Conservation (phyloP, 768 basidiomycete species). For the Hypholoma sublateritium region DNA sequence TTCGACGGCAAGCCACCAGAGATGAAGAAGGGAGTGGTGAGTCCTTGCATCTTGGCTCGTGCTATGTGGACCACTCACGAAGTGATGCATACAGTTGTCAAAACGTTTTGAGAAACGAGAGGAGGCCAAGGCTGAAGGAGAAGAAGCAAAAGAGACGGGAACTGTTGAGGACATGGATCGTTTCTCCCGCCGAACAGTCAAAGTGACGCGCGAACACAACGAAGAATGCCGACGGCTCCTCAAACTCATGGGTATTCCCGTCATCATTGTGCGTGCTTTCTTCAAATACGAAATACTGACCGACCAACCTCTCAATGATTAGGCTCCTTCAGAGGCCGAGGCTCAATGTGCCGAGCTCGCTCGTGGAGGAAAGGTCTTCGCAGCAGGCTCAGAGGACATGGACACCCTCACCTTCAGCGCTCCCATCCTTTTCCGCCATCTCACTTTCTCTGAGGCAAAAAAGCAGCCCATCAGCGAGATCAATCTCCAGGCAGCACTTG, state of each 20-base stretch:
- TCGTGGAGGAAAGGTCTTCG: slow-evolving; percentile 96
- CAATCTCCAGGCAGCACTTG: slow-evolving; percentile 74
- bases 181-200: slow-evolving; percentile 87
- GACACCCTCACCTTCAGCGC: slow-evolving; percentile 96
- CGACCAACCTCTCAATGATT: slow-evolving; percentile 2
- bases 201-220: slow-evolving; percentile 94
- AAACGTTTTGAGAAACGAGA: slow-evolving; percentile 91
- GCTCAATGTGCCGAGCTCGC: slow-evolving; percentile 98
- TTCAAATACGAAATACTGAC: neutral
- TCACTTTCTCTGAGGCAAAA: slow-evolving; percentile 97
- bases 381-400: slow-evolving; percentile 99
- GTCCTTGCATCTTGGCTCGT: slow-evolving; percentile 30
- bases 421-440: slow-evolving; percentile 89
- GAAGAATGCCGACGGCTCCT: slow-evolving; percentile 90
- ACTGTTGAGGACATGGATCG: slow-evolving; percentile 92
- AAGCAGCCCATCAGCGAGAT: slow-evolving; percentile 96
- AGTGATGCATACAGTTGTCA: slow-evolving; percentile 61
- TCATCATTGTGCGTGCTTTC: slow-evolving; percentile 67
- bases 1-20: slow-evolving; percentile 99
- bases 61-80: slow-evolving; percentile 1
- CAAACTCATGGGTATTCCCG: slow-evolving; percentile 95
- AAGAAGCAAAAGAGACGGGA: slow-evolving; percentile 95
- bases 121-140: slow-evolving; percentile 92
- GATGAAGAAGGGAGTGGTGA: slow-evolving; percentile 92
- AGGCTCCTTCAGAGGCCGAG: slow-evolving; percentile 99